Evolutionary conservation across 768 basidiomycete genomes (phyloP).

Genomic region (Scleroderma citrinum): DNA sequence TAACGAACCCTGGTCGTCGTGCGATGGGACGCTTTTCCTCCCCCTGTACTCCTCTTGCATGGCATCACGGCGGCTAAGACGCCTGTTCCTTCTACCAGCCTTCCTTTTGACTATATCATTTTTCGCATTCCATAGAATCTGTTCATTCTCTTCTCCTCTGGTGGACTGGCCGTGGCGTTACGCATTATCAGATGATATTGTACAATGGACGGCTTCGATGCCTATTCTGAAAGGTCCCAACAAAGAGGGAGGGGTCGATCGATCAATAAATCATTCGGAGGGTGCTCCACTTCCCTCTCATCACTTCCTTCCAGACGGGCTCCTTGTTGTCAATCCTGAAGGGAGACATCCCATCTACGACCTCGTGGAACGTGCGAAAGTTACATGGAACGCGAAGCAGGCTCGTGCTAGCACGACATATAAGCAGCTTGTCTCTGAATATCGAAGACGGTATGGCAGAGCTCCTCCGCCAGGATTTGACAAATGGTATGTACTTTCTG

Average conservation of each 20-base stretch:
- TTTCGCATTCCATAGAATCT: background rate
- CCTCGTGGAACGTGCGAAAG: constrained; percentile 33
- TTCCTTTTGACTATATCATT: background rate
- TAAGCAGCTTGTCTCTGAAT: constrained; percentile 35
- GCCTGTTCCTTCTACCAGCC: background rate
- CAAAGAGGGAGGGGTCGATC: background rate
- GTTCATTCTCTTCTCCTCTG: background rate
- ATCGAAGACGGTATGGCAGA: constrained; percentile 31
- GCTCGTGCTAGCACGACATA: constrained; percentile 33
- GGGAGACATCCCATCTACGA: constrained; percentile 42
- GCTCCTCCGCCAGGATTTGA: constrained; percentile 41
- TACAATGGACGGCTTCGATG: background rate
- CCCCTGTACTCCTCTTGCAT: background rate
- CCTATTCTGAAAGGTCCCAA: background rate
- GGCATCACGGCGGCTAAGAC: background rate
- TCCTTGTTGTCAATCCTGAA: constrained; percentile 31
- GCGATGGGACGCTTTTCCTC: background rate
- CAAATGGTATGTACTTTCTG: constrained; percentile 32
- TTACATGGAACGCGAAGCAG: constrained; percentile 35
- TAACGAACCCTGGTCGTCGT: background rate
- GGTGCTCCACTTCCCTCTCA: constrained; percentile 28
- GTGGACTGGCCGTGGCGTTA: background rate
- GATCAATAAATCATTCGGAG: background rate
- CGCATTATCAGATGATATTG: background rate
- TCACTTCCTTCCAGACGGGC: constrained; percentile 24